Evolutionary conservation across 2,329 filamentous ascomycete species (phyloP), one percentile per base, ranked within the genome.

Genomic region (Teratosphaeria pseudoeucalypti): DNA sequence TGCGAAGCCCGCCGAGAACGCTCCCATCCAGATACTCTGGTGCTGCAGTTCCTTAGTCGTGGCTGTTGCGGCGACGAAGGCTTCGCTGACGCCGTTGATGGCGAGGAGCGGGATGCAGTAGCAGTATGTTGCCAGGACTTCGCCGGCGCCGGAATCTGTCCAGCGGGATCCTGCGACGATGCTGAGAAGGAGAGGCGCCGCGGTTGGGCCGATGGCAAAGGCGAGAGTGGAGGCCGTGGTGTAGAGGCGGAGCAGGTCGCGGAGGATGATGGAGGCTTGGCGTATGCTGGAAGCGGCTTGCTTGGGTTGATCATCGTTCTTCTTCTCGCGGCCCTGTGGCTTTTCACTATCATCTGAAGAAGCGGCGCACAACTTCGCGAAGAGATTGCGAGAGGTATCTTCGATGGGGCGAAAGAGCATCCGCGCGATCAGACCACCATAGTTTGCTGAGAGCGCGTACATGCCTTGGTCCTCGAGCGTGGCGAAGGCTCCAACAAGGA

Each of bases 361-460:
- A 61, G 68, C 79, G 73, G 76, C 76, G 26, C 96, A 84, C 0
- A 96, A 78, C 37, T 88, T 88, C 57, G 90, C 92, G 68, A 97
- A 96, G 70, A 96, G 86, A 70, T 87, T 91, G 47, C 95, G 87
- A 64, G 88, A 92, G 72, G 88, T 92, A 74, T 99, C 95, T 74
- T 99, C 94, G 61, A 99, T 85, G 7, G 94, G 95, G 69, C 97
- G 94, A 72, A 99, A 92, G 56, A 99, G 77, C 64, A 97, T 84
- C 2, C 94, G 84, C 0, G 94, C 94, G 32, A 95, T 77, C 0
- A 99, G 82, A 2, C 92, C 89, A 26, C 94, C 94, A 72, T 81
- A 99, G 74, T 97, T 99, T 67, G 91, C 91, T 57, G 92, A 94
- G 5, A 99, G 81, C 0, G 92, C 90, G 70, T 97, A 99, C 39